These are phyloP conservation scores for Pleurostoma richardsiae DNA, from an alignment of 2,329 filamentous ascomycete genomes.

Conservation along the genomic window DNA sequence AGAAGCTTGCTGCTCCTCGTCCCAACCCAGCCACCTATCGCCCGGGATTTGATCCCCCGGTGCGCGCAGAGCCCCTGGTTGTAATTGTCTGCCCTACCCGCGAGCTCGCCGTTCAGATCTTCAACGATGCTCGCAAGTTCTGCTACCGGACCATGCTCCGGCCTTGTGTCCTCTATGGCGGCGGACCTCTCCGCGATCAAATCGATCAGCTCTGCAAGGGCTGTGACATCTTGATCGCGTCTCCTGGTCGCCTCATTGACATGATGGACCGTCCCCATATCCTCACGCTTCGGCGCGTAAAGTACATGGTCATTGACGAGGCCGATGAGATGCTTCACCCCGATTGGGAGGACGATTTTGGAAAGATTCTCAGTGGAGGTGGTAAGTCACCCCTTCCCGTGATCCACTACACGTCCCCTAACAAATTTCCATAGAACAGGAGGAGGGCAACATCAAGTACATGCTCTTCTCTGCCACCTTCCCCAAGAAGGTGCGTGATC, in stretches of 20 bases:
- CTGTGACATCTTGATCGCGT: slow-evolving; percentile 84
- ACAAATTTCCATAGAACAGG: slow-evolving; percentile 52
- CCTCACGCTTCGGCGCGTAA: slow-evolving; percentile 70
- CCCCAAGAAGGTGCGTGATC: slow-evolving; percentile 68
- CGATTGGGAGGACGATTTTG: slow-evolving; percentile 75
- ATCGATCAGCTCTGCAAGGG: slow-evolving; percentile 70
- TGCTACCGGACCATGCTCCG: slow-evolving; percentile 95
- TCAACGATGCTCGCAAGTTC: slow-evolving; percentile 86
- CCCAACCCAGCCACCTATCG: slow-evolving; percentile 59
- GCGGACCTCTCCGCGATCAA: slow-evolving; percentile 67
- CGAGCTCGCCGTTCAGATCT: slow-evolving; percentile 90
- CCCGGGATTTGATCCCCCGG: slow-evolving; percentile 34
- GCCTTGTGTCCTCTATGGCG: slow-evolving; percentile 85
- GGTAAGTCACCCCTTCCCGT: slow-evolving; percentile 49
- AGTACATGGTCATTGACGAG: slow-evolving; percentile 83
- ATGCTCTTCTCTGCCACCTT: slow-evolving; percentile 96
- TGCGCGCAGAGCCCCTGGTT: slow-evolving; percentile 81
- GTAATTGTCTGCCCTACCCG: slow-evolving; percentile 82
- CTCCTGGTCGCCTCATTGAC: slow-evolving; percentile 80
- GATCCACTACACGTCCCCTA: slow-evolving; percentile 9
- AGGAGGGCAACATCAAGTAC: slow-evolving; percentile 64
- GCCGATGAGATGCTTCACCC: slow-evolving; percentile 84
- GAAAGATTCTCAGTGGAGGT: slow-evolving; percentile 71
- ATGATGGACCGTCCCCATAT: slow-evolving; percentile 69
- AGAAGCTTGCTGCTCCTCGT: slow-evolving; percentile 74